phyloP scores from a whole-genome alignment of 2,329 filamentous ascomycete genomes.

The Coniochaeta ligniaria region DNA sequence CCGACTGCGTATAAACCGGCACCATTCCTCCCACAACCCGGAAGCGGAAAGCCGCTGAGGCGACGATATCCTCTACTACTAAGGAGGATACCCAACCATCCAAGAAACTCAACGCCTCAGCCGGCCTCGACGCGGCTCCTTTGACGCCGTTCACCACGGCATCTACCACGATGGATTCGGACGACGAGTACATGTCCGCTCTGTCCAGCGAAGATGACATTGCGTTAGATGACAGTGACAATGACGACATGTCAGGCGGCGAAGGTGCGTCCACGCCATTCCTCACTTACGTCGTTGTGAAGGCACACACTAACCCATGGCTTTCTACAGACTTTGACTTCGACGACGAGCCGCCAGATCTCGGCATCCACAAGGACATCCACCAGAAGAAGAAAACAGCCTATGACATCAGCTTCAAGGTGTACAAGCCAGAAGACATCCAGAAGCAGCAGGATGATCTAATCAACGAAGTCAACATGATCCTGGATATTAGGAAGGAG shows the following conservation, averaged over 20 bases:
- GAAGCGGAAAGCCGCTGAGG: conserved; percentile 61
- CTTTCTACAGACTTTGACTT: conserved; percentile 46
- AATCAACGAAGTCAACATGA: conserved; percentile 83
- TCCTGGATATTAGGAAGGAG: conserved; percentile 82
- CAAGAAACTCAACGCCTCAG: conserved; percentile 50
- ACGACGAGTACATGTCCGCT: conserved; percentile 87
- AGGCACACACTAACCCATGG: conserved; percentile 2
- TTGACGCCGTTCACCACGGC: conserved; percentile 49
- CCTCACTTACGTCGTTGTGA: background rate
- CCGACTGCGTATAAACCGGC: conserved; percentile 17
- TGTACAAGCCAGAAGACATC: conserved; percentile 74
- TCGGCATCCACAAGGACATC: conserved; percentile 53
- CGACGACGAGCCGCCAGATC: conserved; percentile 47
- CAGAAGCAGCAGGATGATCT: conserved; percentile 78
- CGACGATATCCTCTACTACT: conserved; percentile 43
- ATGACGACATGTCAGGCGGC: conserved; percentile 49
- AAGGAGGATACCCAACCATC: conserved; percentile 25
- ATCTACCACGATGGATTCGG: conserved; percentile 76
- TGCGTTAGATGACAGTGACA: conserved; percentile 71
- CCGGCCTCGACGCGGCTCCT: conserved; percentile 40
- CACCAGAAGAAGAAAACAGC: conserved; percentile 64
- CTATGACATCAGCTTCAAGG: conserved; percentile 79
- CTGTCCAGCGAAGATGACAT: conserved; percentile 72
- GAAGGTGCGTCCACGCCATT: conserved; percentile 32
- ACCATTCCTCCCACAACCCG: conserved; percentile 53